Evolutionary conservation across 257 asterid species (phyloP).

Genomic region (Solanum pinnatisectum): DNA sequence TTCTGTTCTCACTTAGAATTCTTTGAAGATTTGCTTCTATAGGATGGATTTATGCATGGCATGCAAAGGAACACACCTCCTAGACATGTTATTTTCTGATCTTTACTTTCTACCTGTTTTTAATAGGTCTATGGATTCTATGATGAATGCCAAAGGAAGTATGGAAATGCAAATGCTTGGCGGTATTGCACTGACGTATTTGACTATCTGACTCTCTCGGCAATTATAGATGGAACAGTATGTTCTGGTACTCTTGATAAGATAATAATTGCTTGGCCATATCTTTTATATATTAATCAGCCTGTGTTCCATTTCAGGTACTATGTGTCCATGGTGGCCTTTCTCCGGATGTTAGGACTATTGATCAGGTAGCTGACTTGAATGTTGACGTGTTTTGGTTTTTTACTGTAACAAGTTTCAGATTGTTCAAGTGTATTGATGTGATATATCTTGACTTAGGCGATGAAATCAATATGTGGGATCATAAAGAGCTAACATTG

Average conservation of each 20-base stretch:
- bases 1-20: not conserved
- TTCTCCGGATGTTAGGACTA: constrained; percentile 91
- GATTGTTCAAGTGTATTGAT: not conserved
- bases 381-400: not conserved
- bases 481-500: not conserved
- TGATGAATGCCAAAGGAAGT: constrained; percentile 97
- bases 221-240: constrained; percentile 97
- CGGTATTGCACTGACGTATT: constrained; percentile 98
- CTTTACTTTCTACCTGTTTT: not conserved
- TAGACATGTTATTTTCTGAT: not conserved
- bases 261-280: not conserved
- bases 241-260: constrained; percentile 3
- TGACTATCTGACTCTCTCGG: constrained; percentile 90
- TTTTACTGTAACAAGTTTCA: not conserved
- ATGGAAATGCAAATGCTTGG: constrained; percentile 99
- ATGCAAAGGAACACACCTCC: not conserved
- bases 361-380: constrained; percentile 65
- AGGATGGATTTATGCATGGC: not conserved
- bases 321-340: constrained; percentile 98
- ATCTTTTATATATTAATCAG: not conserved
- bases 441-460: not conserved
- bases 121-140: constrained; percentile 95
- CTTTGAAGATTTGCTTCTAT: not conserved
- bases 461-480: not conserved
- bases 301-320: constrained; percentile 40